phyloP scores from a whole-genome alignment of 495 filamentous ascomycete species.

The Annulohypoxylon stygium region DNA sequence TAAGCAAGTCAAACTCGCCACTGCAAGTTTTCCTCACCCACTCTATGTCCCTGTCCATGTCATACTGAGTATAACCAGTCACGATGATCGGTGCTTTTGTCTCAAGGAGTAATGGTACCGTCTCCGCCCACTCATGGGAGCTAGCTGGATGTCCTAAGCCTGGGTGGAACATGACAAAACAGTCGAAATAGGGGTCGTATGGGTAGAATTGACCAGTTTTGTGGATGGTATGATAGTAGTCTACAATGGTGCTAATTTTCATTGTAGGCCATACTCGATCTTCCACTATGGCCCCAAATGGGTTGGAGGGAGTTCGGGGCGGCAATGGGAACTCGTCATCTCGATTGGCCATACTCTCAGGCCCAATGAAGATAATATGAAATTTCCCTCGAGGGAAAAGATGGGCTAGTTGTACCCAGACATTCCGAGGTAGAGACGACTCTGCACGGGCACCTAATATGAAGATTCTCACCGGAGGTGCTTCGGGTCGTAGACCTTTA shows the following conservation, averaged over 20 bases:
- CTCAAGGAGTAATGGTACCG: slow-evolving; percentile 87
- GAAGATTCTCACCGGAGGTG: slow-evolving; percentile 91
- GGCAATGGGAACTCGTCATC: slow-evolving; percentile 92
- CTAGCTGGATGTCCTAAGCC: slow-evolving; percentile 93
- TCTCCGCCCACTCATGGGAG: slow-evolving; percentile 92
- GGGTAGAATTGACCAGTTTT: slow-evolving; percentile 88
- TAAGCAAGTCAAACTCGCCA: slow-evolving; percentile 90
- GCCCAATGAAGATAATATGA: slow-evolving; percentile 94
- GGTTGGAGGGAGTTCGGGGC: slow-evolving; percentile 82
- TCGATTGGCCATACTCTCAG: slow-evolving; percentile 92
- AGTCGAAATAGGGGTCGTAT: slow-evolving; percentile 98
- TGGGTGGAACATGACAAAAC: slow-evolving; percentile 95
- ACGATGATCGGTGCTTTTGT: slow-evolving; percentile 94
- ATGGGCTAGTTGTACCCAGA: slow-evolving; percentile 91
- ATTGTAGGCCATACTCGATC: slow-evolving; percentile 83
- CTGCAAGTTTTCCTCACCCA: slow-evolving; percentile 87
- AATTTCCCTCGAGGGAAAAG: slow-evolving; percentile 86
- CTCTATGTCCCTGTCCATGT: slow-evolving; percentile 90
- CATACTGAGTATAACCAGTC: slow-evolving; percentile 95
- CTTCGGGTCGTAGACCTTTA: slow-evolving; percentile 81
- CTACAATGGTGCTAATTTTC: slow-evolving; percentile 97
- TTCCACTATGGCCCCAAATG: slow-evolving; percentile 92
- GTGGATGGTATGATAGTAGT: slow-evolving; percentile 98
- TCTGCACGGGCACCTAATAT: slow-evolving; percentile 96
- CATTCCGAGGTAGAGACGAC: slow-evolving; percentile 91